phyloP scores from a whole-genome alignment of 2,329 filamentous ascomycete species.

The Botrytis porri region DNA sequence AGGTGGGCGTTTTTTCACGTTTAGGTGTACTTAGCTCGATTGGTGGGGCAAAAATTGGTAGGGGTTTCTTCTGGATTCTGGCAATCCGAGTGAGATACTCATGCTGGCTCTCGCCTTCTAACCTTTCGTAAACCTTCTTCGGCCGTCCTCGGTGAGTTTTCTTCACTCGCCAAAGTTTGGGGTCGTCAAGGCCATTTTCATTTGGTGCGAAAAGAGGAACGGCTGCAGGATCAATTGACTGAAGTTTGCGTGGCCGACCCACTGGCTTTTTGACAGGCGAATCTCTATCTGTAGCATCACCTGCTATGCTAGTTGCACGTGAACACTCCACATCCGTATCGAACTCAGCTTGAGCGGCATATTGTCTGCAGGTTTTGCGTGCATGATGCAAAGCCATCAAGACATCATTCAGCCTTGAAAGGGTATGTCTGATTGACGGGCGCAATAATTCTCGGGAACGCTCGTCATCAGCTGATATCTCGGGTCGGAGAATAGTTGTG shows the following conservation, averaged over 20 bases:
- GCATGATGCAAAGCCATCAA: constrained; percentile 68
- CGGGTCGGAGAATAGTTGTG: constrained; percentile 41
- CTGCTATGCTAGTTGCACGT: constrained; percentile 5
- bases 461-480: constrained; percentile 68
- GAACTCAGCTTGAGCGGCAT: constrained; percentile 36
- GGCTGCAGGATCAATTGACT: constrained; percentile 22
- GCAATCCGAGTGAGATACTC: constrained; percentile 50
- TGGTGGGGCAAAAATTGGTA: constrained; percentile 38
- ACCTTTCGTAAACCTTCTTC: constrained; percentile 30
- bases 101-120: constrained; percentile 38
- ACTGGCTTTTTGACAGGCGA: constrained; percentile 20
- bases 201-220: neutral
- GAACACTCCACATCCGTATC: constrained; percentile 33
- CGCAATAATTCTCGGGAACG: constrained; percentile 60
- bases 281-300: neutral
- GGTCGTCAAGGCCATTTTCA: constrained; percentile 6
- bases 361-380: constrained; percentile 50
- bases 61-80: constrained; percentile 42
- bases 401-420: constrained; percentile 66
- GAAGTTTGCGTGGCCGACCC: constrained; percentile 32
- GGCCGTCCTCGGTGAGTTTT: constrained; percentile 31
- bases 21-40: constrained; percentile 10
- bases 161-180: constrained; percentile 23
- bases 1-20: neutral
- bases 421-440: constrained; percentile 67